Conservation (phyloP, 129 eudicot genomes). For the Pittosporum tobira region DNA sequence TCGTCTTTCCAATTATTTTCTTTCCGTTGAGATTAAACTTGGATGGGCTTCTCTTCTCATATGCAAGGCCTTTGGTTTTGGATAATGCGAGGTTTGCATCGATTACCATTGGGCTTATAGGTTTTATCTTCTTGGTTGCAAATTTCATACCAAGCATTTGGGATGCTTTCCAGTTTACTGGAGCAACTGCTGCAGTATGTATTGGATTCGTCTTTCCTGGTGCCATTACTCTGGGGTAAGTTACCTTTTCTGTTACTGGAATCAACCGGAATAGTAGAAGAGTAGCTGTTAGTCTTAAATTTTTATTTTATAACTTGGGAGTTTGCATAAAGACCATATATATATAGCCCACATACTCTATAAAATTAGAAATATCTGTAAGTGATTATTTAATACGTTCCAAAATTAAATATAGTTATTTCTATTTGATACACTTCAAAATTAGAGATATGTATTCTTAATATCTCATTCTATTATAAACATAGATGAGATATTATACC, state of each 20-base stretch:
- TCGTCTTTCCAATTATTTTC: constrained; percentile 88
- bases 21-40: constrained; percentile 69
- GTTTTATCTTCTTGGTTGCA: constrained; percentile 59
- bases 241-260: constrained; percentile 4
- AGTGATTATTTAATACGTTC: not conserved
- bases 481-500: too few species aligned
- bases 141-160: constrained; percentile 86
- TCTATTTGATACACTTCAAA: too few species aligned
- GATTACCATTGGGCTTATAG: constrained; percentile 46
- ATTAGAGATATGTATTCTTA: too few species aligned
- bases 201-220: constrained; percentile 80
- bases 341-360: not conserved
- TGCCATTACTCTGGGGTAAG: constrained; percentile 73
- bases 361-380: too few species aligned
- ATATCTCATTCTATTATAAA: too few species aligned
- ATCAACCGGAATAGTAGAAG: not conserved
- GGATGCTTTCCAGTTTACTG: constrained; percentile 89
- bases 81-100: constrained; percentile 67
- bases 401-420: too few species aligned
- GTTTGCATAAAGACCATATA: not conserved
- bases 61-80: constrained; percentile 43
- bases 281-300: not conserved
- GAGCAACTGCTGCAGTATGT: constrained; percentile 85
- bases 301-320: not conserved
- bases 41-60: constrained; percentile 66